Conservation (phyloP, 257 asterid genomes). For the Jasminum sambac region DNA sequence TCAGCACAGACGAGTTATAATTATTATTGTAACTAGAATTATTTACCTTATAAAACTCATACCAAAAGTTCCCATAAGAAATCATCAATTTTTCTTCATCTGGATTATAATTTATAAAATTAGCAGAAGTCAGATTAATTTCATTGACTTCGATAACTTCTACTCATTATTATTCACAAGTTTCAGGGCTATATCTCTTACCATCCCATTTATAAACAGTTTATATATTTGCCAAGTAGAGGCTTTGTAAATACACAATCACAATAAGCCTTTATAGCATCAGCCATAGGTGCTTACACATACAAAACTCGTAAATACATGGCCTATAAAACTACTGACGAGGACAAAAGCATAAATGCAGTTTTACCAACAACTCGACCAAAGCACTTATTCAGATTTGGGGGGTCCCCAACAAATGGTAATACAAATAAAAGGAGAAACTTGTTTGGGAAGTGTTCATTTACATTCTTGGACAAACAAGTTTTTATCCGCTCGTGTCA, state of each 20-base stretch:
- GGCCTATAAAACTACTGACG: not conserved
- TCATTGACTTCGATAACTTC: no score
- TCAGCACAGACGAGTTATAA: not conserved
- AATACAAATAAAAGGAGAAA: not conserved
- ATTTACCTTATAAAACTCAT: not conserved
- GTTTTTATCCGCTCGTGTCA: no score
- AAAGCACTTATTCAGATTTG: not conserved
- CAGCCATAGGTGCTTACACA: not conserved
- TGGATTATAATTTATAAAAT: no score
- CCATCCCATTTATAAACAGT: no score
- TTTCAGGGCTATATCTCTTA: no score
- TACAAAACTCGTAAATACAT: not conserved
- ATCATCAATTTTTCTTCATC: not conserved
- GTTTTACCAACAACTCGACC: not conserved
- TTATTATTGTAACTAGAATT: not conserved
- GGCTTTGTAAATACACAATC: not conserved
- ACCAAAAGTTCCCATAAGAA: not conserved
- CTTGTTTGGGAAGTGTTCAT: no score
- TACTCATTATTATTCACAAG: no score
- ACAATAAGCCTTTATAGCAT: not conserved
- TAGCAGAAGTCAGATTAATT: no score
- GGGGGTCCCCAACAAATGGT: constrained; percentile 10
- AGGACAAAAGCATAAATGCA: not conserved
- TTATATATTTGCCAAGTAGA: no score
- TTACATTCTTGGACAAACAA: no score